Conservation (phyloP, 306 rosid genomes). For the Cyclanthera cordifolia region DNA sequence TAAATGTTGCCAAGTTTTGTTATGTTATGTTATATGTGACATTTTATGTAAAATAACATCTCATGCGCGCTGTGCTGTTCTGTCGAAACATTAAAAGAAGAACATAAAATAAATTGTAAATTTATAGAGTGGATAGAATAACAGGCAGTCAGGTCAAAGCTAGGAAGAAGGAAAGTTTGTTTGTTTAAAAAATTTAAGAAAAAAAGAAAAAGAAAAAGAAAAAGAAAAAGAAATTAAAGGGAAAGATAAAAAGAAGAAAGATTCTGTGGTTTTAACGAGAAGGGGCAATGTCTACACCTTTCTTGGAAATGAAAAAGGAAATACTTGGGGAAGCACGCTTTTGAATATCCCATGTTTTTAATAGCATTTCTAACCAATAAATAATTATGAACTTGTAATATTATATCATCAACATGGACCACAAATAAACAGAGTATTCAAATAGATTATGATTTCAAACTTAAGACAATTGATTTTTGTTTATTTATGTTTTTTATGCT, state of each 20-base stretch:
- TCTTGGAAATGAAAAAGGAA: conserved; percentile 87
- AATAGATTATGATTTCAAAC: no score
- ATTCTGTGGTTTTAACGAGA: conserved; percentile 53
- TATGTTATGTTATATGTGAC: neutral
- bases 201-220: neutral
- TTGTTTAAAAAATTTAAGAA: no score
- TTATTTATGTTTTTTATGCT: no score
- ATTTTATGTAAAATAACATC: conserved; percentile 1
- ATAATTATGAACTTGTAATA: no score
- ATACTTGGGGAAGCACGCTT: conserved; percentile 40
- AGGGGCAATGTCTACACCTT: conserved; percentile 39
- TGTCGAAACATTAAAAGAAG: neutral
- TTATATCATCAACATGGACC: neutral
- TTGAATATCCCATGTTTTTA: no score
- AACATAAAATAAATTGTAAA: no score
- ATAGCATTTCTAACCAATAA: no score
- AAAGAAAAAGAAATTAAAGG: neutral
- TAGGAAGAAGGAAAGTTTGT: neutral
- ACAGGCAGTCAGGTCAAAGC: conserved; percentile 6
- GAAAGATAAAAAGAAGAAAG: conserved; percentile 21
- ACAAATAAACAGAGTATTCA: no score
- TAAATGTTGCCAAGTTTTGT: neutral
- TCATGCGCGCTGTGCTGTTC: neutral
- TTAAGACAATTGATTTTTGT: no score
- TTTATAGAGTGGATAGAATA: neutral